Percentiles rank a stretch among this genome's conserved stretches.
Evolutionary conservation across 352 stramenopile species (phyloP).

Genomic region (Phytophthora pseudosyringae): DNA sequence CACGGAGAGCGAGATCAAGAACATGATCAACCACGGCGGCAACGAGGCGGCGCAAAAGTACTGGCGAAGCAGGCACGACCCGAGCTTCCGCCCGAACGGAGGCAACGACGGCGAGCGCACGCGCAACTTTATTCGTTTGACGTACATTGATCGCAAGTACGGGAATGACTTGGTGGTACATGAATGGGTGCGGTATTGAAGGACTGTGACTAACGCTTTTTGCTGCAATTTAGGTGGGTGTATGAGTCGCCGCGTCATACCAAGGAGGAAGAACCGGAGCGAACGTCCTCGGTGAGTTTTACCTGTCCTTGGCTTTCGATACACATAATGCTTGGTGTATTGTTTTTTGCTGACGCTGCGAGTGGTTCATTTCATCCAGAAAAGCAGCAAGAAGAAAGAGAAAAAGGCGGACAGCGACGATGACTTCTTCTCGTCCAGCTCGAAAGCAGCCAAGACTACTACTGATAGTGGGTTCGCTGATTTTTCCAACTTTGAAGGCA

Average conservation of each 20-base stretch:
- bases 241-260: conserved; percentile 73
- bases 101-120: conserved; percentile 81
- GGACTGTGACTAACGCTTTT: neutral
- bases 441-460: conserved; percentile 33
- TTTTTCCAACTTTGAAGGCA: conserved; percentile 75
- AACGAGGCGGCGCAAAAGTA: conserved; percentile 91
- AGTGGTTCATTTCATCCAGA: conserved; percentile 23
- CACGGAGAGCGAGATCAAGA: conserved; percentile 91
- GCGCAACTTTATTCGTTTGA: conserved; percentile 90
- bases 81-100: conserved; percentile 76
- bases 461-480: conserved; percentile 63
- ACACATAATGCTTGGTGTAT: neutral
- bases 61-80: conserved; percentile 84
- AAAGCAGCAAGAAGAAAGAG: conserved; percentile 55
- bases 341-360: conserved; percentile 2
- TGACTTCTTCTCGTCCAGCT: conserved; percentile 57
- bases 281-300: conserved; percentile 45
- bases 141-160: conserved; percentile 89
- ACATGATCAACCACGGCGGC: conserved; percentile 87
- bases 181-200: neutral
- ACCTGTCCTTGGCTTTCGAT: neutral
- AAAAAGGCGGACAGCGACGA: conserved; percentile 45
- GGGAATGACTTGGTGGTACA: conserved; percentile 6
- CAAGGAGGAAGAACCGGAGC: conserved; percentile 48
- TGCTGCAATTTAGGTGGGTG: conserved; percentile 57